phyloP scores from a whole-genome alignment of 73 alveolate genomes.

The Symbiodinium natans region DNA sequence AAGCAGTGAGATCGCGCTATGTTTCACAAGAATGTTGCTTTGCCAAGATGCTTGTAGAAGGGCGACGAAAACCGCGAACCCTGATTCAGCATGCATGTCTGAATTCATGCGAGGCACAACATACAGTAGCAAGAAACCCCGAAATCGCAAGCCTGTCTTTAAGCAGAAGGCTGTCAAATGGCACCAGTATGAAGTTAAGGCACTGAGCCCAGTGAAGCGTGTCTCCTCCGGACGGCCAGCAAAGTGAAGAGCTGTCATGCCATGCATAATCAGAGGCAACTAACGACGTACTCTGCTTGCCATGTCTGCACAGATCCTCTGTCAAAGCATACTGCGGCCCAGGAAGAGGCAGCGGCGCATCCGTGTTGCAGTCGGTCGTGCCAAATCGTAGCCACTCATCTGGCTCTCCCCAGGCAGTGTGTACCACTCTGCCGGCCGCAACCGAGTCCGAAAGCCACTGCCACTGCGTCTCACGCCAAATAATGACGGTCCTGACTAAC shows the following conservation, averaged over 20 bases:
- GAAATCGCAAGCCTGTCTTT: no score
- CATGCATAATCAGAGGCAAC: background rate
- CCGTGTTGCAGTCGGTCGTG: constrained; percentile 45
- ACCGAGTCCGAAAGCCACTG: constrained; percentile 82
- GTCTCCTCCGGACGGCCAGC: background rate
- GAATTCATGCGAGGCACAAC: background rate
- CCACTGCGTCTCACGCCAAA: constrained; percentile 91
- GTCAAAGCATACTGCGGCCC: constrained; percentile 49
- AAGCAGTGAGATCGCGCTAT: background rate
- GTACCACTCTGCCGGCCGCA: constrained; percentile 51
- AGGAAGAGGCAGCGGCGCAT: background rate
- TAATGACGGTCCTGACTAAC: background rate
- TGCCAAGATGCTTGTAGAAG: background rate
- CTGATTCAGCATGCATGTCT: background rate
- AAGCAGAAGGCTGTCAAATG: no score
- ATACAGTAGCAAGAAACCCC: no score
- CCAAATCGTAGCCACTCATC: constrained; percentile 89
- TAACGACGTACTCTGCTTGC: background rate
- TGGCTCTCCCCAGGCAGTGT: constrained; percentile 87
- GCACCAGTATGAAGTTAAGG: no score
- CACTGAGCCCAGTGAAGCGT: constrained; percentile 53
- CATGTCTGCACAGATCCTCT: background rate
- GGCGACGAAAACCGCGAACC: background rate
- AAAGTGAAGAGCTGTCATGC: background rate
- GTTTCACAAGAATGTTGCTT: background rate